Percentiles rank a stretch among this genome's conserved stretches.
Conservation (phyloP, 352 stramenopile species). For the Globisporangium mamillatum region DNA sequence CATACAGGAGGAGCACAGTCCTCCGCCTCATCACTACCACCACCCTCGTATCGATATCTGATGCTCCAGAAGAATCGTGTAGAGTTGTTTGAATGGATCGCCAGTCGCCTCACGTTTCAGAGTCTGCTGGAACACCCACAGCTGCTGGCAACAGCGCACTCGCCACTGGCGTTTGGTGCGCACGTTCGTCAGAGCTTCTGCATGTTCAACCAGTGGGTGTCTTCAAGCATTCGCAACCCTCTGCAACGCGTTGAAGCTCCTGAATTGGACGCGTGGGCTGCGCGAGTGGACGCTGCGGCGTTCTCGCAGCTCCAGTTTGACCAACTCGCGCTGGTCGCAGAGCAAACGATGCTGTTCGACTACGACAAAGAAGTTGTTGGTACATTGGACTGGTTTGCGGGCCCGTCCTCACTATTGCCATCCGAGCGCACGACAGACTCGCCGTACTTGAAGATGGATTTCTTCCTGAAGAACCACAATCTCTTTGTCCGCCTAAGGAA, state of each 20-base stretch:
- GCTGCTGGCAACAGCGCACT: constrained; percentile 30
- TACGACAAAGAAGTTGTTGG: constrained; percentile 30
- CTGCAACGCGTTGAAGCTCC: constrained; percentile 21
- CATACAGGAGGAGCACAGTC: background rate
- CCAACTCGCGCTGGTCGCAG: constrained; percentile 43
- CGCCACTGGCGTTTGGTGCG: constrained; percentile 34
- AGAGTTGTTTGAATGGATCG: constrained; percentile 56
- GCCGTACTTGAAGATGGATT: constrained; percentile 36
- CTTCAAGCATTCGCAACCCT: constrained; percentile 42
- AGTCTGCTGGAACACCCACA: constrained; percentile 59
- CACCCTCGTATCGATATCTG: constrained; percentile 19
- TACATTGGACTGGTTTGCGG: constrained; percentile 30
- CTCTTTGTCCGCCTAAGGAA: constrained; percentile 35
- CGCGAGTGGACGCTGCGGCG: constrained; percentile 28
- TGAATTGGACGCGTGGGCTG: constrained; percentile 29
- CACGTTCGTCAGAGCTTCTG: constrained; percentile 52
- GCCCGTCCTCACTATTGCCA: background rate
- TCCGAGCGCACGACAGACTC: background rate
- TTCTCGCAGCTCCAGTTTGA: constrained; percentile 57
- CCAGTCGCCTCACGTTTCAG: constrained; percentile 48
- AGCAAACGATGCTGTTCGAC: constrained; percentile 24
- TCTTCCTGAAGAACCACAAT: constrained; percentile 36
- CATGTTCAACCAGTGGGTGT: constrained; percentile 57
- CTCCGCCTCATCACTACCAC: background rate
- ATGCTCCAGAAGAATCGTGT: constrained; percentile 37